Percentiles rank a stretch among this genome's conserved stretches.
Conservation (phyloP, 176 grass and related monocot genomes). For the Dactylis glomerata region DNA sequence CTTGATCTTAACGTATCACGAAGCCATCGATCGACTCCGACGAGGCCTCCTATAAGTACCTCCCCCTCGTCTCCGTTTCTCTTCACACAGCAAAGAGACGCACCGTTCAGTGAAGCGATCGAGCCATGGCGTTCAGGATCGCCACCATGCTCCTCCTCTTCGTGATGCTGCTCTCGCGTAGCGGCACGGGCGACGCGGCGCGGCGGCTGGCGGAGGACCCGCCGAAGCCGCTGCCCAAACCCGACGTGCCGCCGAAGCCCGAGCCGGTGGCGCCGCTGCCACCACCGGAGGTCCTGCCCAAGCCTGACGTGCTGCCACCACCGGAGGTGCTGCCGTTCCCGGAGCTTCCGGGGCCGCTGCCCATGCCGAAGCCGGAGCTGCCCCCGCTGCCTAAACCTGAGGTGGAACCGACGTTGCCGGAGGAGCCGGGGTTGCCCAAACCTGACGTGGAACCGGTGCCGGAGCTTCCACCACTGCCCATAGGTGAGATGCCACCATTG, state of each 20-base stretch:
- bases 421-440: neutral
- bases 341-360: neutral
- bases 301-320: neutral
- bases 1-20: neutral
- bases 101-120: neutral
- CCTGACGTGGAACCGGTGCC: neutral
- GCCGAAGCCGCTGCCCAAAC: neutral
- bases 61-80: neutral
- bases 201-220: conserved; percentile 19
- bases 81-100: neutral
- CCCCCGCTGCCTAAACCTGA: neutral
- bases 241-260: neutral
- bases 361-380: neutral
- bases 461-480: neutral
- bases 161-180: conserved; percentile 15
- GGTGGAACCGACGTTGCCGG: neutral
- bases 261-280: neutral
- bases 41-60: conserved; percentile 26
- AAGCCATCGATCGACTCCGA: neutral
- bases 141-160: neutral
- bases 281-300: neutral
- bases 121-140: conserved; percentile 19
- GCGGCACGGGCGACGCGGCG: neutral
- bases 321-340: neutral
- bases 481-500: neutral